phyloP scores from a whole-genome alignment of 805 yeast species.

The Starmerella floris region DNA sequence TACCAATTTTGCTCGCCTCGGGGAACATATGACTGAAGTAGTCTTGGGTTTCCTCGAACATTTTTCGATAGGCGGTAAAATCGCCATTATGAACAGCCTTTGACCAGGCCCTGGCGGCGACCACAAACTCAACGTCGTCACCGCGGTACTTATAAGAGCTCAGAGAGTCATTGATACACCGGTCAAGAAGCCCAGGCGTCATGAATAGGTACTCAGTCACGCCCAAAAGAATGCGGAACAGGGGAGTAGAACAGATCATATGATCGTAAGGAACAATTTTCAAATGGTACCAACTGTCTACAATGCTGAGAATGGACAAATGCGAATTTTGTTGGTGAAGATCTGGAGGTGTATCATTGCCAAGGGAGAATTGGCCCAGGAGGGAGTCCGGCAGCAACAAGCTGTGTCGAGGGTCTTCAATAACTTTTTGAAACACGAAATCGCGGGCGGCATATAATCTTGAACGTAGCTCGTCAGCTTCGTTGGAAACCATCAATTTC shows the following conservation, averaged over 20 bases:
- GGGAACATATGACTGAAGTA: constrained; percentile 78
- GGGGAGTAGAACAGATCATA: constrained; percentile 89
- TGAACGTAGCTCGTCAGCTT: constrained; percentile 41
- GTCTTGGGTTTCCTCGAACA: constrained; percentile 67
- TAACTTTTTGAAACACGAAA: constrained; percentile 58
- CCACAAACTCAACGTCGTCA: constrained; percentile 84
- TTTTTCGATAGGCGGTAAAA: constrained; percentile 53
- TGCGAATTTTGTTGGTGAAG: constrained; percentile 64
- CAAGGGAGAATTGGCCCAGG: constrained; percentile 65
- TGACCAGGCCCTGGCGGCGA: constrained; percentile 84
- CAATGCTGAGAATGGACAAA: constrained; percentile 74
- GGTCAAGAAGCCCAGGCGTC: constrained; percentile 69
- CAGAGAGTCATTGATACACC: constrained; percentile 60
- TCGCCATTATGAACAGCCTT: constrained; percentile 63
- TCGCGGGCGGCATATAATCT: constrained; percentile 56
- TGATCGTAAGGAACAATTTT: constrained; percentile 91
- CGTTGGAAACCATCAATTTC: constrained; percentile 65
- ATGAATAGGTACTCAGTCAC: constrained; percentile 86
- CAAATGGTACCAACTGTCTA: constrained; percentile 80
- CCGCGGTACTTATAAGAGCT: constrained; percentile 55
- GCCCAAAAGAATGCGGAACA: constrained; percentile 83
- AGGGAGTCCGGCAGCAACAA: constrained; percentile 64
- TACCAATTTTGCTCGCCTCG: constrained; percentile 79
- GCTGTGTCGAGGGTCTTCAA: constrained; percentile 37
- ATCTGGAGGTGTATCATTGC: constrained; percentile 46